Evolutionary conservation across 495 filamentous ascomycete genomes (phyloP).

Genomic region (Penicillium paradoxum): DNA sequence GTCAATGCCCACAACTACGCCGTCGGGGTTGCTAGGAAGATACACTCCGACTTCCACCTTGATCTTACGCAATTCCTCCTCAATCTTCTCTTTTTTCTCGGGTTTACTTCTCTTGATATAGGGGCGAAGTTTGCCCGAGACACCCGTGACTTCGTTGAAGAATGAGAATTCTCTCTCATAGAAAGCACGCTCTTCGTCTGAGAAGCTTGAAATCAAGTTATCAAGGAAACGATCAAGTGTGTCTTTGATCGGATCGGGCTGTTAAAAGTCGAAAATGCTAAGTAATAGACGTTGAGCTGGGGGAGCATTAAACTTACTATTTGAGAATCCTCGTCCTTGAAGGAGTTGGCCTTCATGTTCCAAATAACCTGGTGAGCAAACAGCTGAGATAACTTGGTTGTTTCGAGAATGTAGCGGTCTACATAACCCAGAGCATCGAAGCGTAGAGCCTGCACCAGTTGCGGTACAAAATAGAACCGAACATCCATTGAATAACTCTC

Average conservation of each 20-base stretch:
- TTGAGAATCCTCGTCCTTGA: conserved; percentile 90
- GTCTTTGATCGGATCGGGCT: conserved; percentile 91
- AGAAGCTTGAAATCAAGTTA: conserved; percentile 77
- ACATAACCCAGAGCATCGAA: conserved; percentile 94
- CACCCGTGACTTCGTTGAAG: conserved; percentile 92
- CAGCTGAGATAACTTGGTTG: conserved; percentile 88
- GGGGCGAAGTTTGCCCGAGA: conserved; percentile 92
- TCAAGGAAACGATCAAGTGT: conserved; percentile 87
- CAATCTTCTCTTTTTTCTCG: conserved; percentile 98
- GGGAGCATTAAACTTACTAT: conserved; percentile 56
- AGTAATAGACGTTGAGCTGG: no score
- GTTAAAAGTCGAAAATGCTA: conserved; percentile 24
- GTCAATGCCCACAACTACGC: conserved; percentile 94
- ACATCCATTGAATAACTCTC: conserved; percentile 92
- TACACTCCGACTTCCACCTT: conserved; percentile 96
- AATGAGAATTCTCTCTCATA: conserved; percentile 95
- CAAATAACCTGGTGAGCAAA: conserved; percentile 99
- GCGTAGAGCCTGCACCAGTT: conserved; percentile 93
- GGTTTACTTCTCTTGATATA: conserved; percentile 89
- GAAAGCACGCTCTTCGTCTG: conserved; percentile 69
- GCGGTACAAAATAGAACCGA: conserved; percentile 97
- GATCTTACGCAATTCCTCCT: conserved; percentile 92
- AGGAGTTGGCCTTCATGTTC: conserved; percentile 99
- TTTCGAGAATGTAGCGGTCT: conserved; percentile 93
- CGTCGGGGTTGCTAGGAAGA: conserved; percentile 93